A percentile compares a stretch with the other conserved stretches of the same genome.
These are phyloP conservation scores for Colletotrichum sp. DNA, from an alignment of 2,329 filamentous ascomycete genomes.

Conservation along the genomic window DNA sequence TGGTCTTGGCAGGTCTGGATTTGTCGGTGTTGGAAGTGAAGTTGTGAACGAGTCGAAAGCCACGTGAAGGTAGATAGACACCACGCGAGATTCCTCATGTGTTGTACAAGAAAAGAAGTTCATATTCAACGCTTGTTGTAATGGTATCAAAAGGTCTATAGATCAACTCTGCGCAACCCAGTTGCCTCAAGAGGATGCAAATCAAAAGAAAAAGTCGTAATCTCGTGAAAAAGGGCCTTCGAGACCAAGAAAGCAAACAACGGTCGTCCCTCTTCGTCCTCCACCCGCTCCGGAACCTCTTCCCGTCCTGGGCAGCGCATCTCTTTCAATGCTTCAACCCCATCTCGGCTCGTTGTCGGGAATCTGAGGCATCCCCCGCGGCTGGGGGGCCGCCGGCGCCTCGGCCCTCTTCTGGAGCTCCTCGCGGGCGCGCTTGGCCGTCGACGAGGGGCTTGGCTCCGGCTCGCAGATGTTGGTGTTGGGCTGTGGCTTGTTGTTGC, in stretches of 20 bases:
- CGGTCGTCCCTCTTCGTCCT: neutral
- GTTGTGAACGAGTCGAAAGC: neutral
- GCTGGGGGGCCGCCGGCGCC: neutral
- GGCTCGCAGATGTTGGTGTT: conserved; percentile 2
- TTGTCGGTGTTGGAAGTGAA: neutral
- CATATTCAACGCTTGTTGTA: neutral
- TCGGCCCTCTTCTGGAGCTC: neutral
- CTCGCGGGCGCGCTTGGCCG: neutral
- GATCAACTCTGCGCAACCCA: neutral
- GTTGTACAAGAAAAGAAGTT: neutral
- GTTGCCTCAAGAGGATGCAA: neutral
- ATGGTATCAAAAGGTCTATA: neutral
- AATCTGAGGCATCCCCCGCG: neutral
- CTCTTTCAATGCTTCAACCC: neutral
- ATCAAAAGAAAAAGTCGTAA: neutral
- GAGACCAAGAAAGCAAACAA: neutral
- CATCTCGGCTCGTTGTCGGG: neutral
- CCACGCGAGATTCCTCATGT: neutral
- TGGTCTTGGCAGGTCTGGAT: neutral
- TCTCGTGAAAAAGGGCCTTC: neutral
- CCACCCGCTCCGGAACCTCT: neutral
- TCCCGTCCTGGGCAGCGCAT: neutral
- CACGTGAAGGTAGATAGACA: accelerated
- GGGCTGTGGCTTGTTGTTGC: neutral
- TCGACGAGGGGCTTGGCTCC: neutral